Evolutionary conservation across 2,329 filamentous ascomycete species (phyloP), one percentile per base, ranked within the genome.

Genomic region (Colletotrichum tropicicola): DNA sequence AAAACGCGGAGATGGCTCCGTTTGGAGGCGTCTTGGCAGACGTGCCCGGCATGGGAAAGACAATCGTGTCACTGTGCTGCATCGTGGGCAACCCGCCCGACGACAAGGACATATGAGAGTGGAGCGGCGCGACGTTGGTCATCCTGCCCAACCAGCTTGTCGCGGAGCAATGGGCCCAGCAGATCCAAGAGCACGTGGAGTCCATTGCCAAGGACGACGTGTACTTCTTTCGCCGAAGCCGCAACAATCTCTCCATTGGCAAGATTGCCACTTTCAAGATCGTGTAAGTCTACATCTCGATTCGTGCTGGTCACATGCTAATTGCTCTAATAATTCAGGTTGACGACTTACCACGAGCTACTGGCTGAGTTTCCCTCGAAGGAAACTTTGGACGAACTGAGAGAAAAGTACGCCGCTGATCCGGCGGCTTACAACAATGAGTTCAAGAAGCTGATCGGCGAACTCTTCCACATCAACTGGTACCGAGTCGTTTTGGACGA

Each of bases 41-140:
- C 70, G 83, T 84, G 27, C 90, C 90, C 86, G 89, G 89, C 0
- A 73, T 91, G 1, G 89, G 89, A 0, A 91, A 91, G 73, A 91
- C 89, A 0, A 80, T 89, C 3, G 83, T 88, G 70, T 71, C 71
- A 2, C 45, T 79, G 6, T 76, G 75, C 3, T 75, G 72, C 43
- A 77, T 79, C 63, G 62, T 73, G 6, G 74, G 72, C 1, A 78
- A 73, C 15, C 82, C 80, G 0, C 83, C 79, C 0, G 68, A 76
- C 1, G 59, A 78, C 15, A 78, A 82, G 19, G 77, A 83, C 5
- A 48, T 48, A 0, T 25, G 44, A 0, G 63, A 70, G 0, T 83
- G 75, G 70, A 82, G 78, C 74, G 65, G 68, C 0, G 67, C 69
- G 0, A 80, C 79, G 0, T 49, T 80, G 8, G 60, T 81, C 0